Evolutionary conservation across 148 eudicot genomes (phyloP).

Genomic region (Rheum nobile): DNA sequence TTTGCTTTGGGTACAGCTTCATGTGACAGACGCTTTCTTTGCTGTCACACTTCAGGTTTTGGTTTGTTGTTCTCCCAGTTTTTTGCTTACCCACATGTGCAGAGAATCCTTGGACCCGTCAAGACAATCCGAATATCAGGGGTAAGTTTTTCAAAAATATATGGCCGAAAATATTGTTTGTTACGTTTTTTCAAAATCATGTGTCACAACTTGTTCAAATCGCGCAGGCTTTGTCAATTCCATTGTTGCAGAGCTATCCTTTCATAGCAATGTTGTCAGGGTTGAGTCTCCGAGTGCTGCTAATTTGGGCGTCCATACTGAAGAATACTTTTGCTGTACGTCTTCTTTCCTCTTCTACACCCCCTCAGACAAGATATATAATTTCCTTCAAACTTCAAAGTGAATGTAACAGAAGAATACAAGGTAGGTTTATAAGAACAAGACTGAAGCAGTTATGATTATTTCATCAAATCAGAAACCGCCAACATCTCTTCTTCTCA

Average conservation of each 20-base stretch:
- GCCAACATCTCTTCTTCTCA: background rate
- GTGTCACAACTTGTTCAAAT: background rate
- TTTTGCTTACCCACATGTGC: slow-evolving; percentile 40
- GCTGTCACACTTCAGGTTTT: slow-evolving; percentile 36
- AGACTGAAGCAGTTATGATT: no score
- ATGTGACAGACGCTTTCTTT: background rate
- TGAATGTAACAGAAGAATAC: no score
- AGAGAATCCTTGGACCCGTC: slow-evolving; percentile 46
- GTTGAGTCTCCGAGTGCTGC: slow-evolving; percentile 23
- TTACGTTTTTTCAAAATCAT: no score
- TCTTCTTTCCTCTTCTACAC: no score
- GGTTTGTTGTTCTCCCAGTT: slow-evolving; percentile 63
- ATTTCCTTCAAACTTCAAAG: background rate
- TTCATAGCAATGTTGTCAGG: slow-evolving; percentile 41
- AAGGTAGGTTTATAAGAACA: no score
- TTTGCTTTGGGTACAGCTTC: no score
- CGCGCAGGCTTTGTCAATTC: slow-evolving; percentile 34
- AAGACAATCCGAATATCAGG: slow-evolving; percentile 43
- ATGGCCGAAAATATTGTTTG: no score
- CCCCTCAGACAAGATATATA: no score
- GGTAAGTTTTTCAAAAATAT: slow-evolving; percentile 36
- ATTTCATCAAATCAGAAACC: no score
- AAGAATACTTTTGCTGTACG: slow-evolving; percentile 49
- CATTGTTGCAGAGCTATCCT: slow-evolving; percentile 40
- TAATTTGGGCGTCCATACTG: slow-evolving; percentile 31